Evolutionary conservation across 768 basidiomycete species (phyloP), one percentile per base, ranked within the genome.

Genomic region (Coprinellus micaceus): DNA sequence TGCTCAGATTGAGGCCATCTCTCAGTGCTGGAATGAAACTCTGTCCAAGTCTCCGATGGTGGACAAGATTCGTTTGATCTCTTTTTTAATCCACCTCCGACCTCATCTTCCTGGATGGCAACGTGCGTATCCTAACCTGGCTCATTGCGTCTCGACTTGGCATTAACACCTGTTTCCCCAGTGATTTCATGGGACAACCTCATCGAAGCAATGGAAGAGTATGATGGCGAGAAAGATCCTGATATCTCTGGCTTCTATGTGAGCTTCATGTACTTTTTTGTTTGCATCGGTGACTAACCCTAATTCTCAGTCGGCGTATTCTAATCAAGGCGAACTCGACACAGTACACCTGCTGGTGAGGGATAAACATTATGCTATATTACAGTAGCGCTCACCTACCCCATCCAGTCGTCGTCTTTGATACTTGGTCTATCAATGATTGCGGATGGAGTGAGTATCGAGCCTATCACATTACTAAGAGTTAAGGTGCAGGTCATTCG

Each of bases 141-240:
- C n/a, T 54, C 36, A 21, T 26, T 3, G 25, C 45, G 29, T 17
- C 56, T 25, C 33, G 2, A 12, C 11, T 44, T 40, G 15, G 46
- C 21, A 26, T 12, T 21, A 25, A 19, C 59, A 22, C 36, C 21
- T 45, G 30, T 26, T 15, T 21, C 17, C 24, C 9, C 54, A 89
- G 88, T 88, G 33, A 66, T 90, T 12, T 80, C 82, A 0, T 90
- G 88, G 87, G 75, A 79, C 26, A 74, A 73, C 24, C 77, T 90
- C 26, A 68, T 85, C 43, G 84, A 85, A 59, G 72, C 78, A 0
- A 71, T 89, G 13, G 64, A 75, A 0, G 84, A 88, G 63, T 80
- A 82, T 54, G 82, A 83, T 48, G 77, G 76, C 54, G 67, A 73
- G 12, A 66, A 72, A 48, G 69, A 62, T 21, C 39, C 54, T 33